Evolutionary conservation across 352 stramenopile species (phyloP).

Genomic region (Phytophthora rubi): DNA sequence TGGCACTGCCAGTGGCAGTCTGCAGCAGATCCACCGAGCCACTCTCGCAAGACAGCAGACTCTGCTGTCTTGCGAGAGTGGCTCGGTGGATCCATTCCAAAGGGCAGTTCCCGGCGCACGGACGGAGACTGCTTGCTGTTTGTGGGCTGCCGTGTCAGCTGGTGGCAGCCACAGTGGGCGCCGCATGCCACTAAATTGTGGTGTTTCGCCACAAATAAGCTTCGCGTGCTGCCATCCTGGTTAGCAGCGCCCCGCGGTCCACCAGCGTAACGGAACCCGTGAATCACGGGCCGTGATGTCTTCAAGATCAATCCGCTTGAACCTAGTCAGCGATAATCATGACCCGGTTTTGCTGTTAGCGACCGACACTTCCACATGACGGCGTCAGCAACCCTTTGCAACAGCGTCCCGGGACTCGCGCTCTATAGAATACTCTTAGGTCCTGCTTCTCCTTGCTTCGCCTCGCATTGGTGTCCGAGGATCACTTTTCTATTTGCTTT

Average conservation of each 20-base stretch:
- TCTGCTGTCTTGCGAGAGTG: constrained; percentile 31
- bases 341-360: constrained; percentile 28
- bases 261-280: constrained; percentile 16
- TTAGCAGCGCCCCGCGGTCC: constrained; percentile 11
- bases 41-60: too few relatives aligned
- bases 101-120: constrained; percentile 1
- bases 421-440: constrained; percentile 13
- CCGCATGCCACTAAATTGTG: constrained; percentile 8
- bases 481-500: constrained; percentile 38
- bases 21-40: too few relatives aligned
- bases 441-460: not conserved
- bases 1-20: too few relatives aligned
- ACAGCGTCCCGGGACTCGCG: constrained; percentile 2
- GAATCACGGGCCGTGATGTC: too few relatives aligned
- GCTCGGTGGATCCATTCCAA: constrained; percentile 29
- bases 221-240: constrained; percentile 18
- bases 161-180: constrained; percentile 2
- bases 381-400: constrained; percentile 18
- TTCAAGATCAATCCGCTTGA: constrained; percentile 13
- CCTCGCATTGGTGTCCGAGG: not conserved
- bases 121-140: constrained; percentile 17
- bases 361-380: constrained; percentile 8
- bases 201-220: constrained; percentile 23
- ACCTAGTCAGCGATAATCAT: constrained; percentile 10
- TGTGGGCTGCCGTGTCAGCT: constrained; percentile 12